Evolutionary conservation across 2,329 filamentous ascomycete species (phyloP).

Genomic region (Penicillium hesseltinei): DNA sequence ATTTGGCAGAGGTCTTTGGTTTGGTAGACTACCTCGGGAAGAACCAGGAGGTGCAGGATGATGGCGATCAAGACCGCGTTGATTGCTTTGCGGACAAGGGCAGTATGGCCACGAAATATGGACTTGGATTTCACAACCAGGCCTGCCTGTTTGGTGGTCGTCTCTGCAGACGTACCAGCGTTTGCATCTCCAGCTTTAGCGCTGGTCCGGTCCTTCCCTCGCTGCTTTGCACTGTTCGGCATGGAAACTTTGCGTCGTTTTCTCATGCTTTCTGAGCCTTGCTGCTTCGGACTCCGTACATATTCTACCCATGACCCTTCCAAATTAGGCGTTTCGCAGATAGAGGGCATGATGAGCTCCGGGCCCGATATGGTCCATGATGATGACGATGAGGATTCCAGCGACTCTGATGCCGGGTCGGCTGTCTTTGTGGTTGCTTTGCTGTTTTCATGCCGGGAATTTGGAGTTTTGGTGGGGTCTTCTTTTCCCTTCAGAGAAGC

Average conservation of each 20-base stretch:
- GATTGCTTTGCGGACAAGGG: slow-evolving; percentile 19
- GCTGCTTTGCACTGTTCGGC: background rate
- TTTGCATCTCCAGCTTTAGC: background rate
- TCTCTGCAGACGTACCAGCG: slow-evolving; percentile 10
- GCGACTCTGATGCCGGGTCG: slow-evolving; percentile 23
- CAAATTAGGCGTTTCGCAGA: slow-evolving; percentile 34
- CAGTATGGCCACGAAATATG: background rate
- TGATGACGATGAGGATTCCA: slow-evolving; percentile 27
- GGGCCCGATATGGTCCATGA: slow-evolving; percentile 30
- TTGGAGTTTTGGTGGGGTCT: slow-evolving; percentile 1
- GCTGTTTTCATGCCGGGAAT: background rate
- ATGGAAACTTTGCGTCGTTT: slow-evolving; percentile 24
- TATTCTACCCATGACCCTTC: slow-evolving; percentile 36
- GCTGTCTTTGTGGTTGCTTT: slow-evolving; percentile 9
- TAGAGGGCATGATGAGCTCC: slow-evolving; percentile 43
- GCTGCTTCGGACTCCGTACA: slow-evolving; percentile 18
- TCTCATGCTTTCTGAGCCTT: slow-evolving; percentile 15
- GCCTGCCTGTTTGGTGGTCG: background rate
- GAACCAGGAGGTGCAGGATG: slow-evolving; percentile 35
- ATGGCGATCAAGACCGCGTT: slow-evolving; percentile 30
- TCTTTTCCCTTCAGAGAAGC: slow-evolving; percentile 16
- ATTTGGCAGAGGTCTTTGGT: slow-evolving; percentile 30
- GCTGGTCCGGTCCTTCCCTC: background rate
- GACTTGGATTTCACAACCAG: background rate
- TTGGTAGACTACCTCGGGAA: slow-evolving; percentile 38